Conservation (phyloP, 2,329 filamentous ascomycete species). For the Arthrobotrys iridis region DNA sequence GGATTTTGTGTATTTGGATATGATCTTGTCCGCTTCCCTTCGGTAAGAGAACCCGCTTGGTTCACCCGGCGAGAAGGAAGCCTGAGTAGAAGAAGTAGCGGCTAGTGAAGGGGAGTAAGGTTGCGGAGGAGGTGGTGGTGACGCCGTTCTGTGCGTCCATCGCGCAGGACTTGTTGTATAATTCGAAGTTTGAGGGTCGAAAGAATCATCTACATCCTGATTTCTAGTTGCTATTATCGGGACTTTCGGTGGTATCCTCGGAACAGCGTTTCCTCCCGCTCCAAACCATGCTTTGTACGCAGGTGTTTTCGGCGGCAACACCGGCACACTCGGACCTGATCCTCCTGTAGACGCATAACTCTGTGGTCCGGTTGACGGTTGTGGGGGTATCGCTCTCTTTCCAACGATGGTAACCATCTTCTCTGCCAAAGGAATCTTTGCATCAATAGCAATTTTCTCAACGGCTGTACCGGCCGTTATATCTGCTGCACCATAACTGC, state of each 20-base stretch:
- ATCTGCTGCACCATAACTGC: neutral
- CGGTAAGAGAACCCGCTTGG: neutral
- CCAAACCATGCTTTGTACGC: neutral
- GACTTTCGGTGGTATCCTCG: constrained; percentile 11
- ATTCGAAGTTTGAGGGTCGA: neutral
- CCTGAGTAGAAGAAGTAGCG: neutral
- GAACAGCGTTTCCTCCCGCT: neutral
- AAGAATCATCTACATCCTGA: neutral
- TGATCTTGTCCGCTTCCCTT: neutral
- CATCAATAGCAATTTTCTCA: neutral
- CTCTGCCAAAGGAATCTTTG: neutral
- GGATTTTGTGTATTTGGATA: constrained; percentile 9
- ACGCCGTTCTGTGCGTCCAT: constrained; percentile 3
- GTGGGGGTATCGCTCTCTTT: neutral
- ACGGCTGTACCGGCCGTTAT: constrained; percentile 1
- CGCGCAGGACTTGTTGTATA: neutral
- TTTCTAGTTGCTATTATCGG: neutral
- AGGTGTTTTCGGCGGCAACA: neutral
- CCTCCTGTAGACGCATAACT: neutral
- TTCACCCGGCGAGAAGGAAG: neutral
- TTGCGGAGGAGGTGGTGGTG: neutral
- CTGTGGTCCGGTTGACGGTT: neutral
- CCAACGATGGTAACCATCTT: constrained; percentile 16
- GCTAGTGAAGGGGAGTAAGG: neutral
- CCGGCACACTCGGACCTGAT: neutral